Evolutionary conservation across 1,284 basidiomycete genomes (phyloP).

Genomic region (Marasmius oreades): DNA sequence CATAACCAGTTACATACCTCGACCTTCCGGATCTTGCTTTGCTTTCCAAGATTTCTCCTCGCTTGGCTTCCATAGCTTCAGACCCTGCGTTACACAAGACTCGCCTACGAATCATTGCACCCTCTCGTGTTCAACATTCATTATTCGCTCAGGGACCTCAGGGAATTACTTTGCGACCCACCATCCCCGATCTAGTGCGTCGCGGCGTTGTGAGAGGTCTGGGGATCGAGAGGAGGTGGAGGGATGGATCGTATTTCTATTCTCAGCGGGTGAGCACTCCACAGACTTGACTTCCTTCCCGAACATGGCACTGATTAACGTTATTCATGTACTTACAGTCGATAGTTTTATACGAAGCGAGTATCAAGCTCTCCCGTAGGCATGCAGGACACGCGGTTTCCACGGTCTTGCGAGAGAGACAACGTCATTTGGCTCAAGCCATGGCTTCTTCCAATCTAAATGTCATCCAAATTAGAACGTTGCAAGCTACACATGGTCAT

Average conservation of each 20-base stretch:
- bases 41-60: slow-evolving; percentile 42
- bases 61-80: slow-evolving; percentile 43
- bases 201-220: slow-evolving; percentile 65
- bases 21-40: slow-evolving; percentile 65
- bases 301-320: slow-evolving; percentile 4
- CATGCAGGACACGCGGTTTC: slow-evolving; percentile 47
- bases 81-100: slow-evolving; percentile 62
- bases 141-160: slow-evolving; percentile 53
- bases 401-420: slow-evolving; percentile 31
- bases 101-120: slow-evolving; percentile 56
- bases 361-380: slow-evolving; percentile 43
- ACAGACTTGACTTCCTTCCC: slow-evolving; percentile 3
- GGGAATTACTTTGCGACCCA: slow-evolving; percentile 57
- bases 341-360: slow-evolving; percentile 55
- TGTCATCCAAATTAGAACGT: slow-evolving; percentile 21
- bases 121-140: slow-evolving; percentile 62
- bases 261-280: slow-evolving; percentile 47
- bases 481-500: slow-evolving; percentile 38
- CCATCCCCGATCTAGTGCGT: slow-evolving; percentile 60
- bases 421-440: background rate
- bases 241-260: slow-evolving; percentile 60
- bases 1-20: slow-evolving; percentile 54
- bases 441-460: slow-evolving; percentile 9
- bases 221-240: slow-evolving; percentile 59
- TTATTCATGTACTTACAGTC: slow-evolving; percentile 33